phyloP scores from a whole-genome alignment of 164 flowering plant genomes.

The Piper betle region DNA sequence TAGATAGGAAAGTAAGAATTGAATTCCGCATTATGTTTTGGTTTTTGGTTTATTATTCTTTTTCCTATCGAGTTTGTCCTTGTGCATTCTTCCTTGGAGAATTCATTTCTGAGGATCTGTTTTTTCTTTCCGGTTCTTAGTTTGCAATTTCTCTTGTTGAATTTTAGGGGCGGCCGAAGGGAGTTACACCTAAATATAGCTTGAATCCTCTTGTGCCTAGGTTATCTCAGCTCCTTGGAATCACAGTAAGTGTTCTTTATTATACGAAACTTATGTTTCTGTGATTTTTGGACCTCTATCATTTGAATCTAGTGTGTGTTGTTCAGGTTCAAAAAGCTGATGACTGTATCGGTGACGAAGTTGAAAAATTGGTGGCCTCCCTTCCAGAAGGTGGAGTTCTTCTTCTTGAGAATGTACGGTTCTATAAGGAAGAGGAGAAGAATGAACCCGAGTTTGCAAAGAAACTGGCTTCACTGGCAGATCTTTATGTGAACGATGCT shows the following conservation, averaged over 20 bases:
- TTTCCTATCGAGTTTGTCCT: neutral
- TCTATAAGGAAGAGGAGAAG: conserved; percentile 84
- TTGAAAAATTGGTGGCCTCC: conserved; percentile 52
- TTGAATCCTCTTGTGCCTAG: conserved; percentile 80
- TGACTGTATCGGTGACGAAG: conserved; percentile 74
- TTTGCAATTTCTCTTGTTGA: neutral
- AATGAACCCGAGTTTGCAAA: conserved; percentile 85
- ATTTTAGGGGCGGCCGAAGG: conserved; percentile 71
- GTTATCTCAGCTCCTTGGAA: conserved; percentile 67
- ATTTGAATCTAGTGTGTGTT: neutral
- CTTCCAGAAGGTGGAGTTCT: conserved; percentile 71
- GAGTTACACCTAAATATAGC: conserved; percentile 78
- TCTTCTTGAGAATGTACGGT: conserved; percentile 79
- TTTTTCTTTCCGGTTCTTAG: neutral
- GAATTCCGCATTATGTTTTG: no score
- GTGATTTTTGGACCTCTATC: neutral
- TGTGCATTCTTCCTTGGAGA: neutral
- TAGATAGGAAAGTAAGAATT: no score
- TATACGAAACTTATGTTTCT: neutral
- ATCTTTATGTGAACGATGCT: conserved; percentile 79
- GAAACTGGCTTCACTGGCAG: conserved; percentile 73
- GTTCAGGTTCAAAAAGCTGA: conserved; percentile 64
- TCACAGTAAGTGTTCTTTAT: conserved; percentile 29
- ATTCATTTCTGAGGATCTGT: no score
- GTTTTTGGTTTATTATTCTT: neutral